Base-by-base conservation (phyloP, 2,329 filamentous ascomycete species). In the Eutypella sp. region DNA sequence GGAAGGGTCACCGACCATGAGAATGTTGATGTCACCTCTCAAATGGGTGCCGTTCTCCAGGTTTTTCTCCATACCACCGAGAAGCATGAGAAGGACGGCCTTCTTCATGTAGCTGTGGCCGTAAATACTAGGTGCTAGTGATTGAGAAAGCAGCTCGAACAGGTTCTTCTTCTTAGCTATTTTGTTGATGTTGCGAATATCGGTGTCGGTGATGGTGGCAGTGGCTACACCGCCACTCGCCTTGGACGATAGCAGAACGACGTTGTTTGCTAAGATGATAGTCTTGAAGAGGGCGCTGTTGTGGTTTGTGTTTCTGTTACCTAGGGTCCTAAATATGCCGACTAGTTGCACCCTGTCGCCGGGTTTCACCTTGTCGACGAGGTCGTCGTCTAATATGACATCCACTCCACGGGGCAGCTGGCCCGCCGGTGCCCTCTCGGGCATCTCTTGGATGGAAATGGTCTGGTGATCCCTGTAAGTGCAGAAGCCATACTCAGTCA, bases 361-460 rank as follows among this genome's bases (percentile, higher is more conserved):
- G 9, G 93, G 93, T 69, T 99, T 99, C 49, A 93, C 89, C 48
- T 81, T 84, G 65, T 99, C 93, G 15, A 97, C 93, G 44, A 99
- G 76, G 64, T 99, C 93, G 64, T 99, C 93, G 64, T 99, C 93
- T 54, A 99, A 74, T 56, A 99, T 91, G 13, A 97, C 91, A 67
- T 99, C 93, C 16, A 99, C 93, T 46, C 92, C 90, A 44, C 93
- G 85, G 48, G 93, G 93, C 53, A 99, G 78, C 73, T 97, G 93
- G 44, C 93, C 93, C 48, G 93, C 92, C 44, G 93, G 93, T 2
- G 93, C 93, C 57, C 92, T 79, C 68, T 99, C 93, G 1, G 93
- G 93, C 93, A 99, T 99, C 72, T 99, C 93, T 69, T 99, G 93
- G 55, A 99, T 96, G 0, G 92, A 96, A 49, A 99, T 89, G 15